Base-by-base conservation (phyloP, 495 filamentous ascomycete genomes). In the Podospora pseudopauciseta region DNA sequence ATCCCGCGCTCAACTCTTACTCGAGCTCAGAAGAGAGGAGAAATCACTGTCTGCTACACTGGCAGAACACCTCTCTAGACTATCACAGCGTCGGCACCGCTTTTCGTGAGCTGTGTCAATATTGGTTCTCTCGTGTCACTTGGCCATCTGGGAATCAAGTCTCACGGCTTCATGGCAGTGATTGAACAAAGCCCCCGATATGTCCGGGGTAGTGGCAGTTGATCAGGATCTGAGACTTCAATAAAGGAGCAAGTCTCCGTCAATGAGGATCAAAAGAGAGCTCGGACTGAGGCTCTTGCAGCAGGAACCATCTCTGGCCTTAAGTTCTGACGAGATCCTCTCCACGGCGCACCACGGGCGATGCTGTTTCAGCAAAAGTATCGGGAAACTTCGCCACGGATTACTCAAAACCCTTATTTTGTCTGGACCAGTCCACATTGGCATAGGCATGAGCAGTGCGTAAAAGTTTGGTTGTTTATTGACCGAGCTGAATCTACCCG, bases 311-410 rank as follows among this genome's bases (percentile, higher is more conserved):
- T 23, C 7, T 34, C 6, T 56, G 7, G 55, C 23, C 55, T 11
- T 58, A 26, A 58, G 57, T 67, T 71, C 62, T 65, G 63, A 71
- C 58, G 19, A 34, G 55, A 65, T 69, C 70, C 67, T 66, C 61
- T 66, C 39, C 32, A 44, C 64, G 67, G 58, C 67, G 61, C 65
- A 19, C 60, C 65, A 67, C 60, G 39, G 67, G 70, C 70, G 34
- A 55, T 60, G 62, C 60, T 68, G 70, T 68, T 70, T 72, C 67
- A 72, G 39, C 27, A 67, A 67, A 19, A 23, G 60, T 63, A 60
- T 28, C 39, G 44, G 34, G 18, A 49, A 49, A 26, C 64, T 68
- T 53, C 65, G 65, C 64, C 65, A 58, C 57, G 57, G 53, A 56
- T 60, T 60, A 63, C 53, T 68, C 63, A 27, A 56, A 44, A 65